Evolutionary conservation across 2,329 filamentous ascomycete species (phyloP).

Genomic region (Hymenoscyphus fructigenus): DNA sequence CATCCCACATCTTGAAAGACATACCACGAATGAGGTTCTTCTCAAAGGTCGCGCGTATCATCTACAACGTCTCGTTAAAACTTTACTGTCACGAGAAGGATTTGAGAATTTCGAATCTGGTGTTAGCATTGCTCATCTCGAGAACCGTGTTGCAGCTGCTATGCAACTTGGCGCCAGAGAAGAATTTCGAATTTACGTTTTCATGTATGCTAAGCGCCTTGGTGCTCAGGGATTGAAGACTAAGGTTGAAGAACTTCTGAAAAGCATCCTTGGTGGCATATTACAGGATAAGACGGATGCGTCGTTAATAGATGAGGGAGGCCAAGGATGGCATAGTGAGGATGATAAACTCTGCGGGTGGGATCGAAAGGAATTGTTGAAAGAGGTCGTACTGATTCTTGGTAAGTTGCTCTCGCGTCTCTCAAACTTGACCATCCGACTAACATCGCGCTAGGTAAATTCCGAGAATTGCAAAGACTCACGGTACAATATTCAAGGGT

Average conservation of each 20-base stretch:
- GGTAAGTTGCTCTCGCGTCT: slow-evolving; percentile 55
- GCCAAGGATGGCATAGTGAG: slow-evolving; percentile 62
- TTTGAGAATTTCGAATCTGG: slow-evolving; percentile 89
- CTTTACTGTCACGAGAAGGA: slow-evolving; percentile 81
- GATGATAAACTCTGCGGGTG: slow-evolving; percentile 82
- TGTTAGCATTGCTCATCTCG: slow-evolving; percentile 90
- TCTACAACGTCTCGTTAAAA: slow-evolving; percentile 87
- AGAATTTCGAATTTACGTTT: slow-evolving; percentile 91
- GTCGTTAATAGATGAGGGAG: background rate
- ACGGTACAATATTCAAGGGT: slow-evolving; percentile 92
- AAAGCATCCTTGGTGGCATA: slow-evolving; percentile 74
- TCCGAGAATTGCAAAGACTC: slow-evolving; percentile 87
- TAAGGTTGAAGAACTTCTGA: slow-evolving; percentile 91
- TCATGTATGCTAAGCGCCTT: slow-evolving; percentile 96
- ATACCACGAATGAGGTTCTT: slow-evolving; percentile 90
- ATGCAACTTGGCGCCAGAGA: slow-evolving; percentile 81
- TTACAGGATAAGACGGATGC: slow-evolving; percentile 53
- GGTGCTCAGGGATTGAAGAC: slow-evolving; percentile 82
- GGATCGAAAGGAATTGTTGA: slow-evolving; percentile 83
- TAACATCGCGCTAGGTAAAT: slow-evolving; percentile 67
- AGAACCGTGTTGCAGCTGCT: slow-evolving; percentile 90
- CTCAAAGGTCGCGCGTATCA: slow-evolving; percentile 90
- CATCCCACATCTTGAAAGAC: slow-evolving; percentile 87
- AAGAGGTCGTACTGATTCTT: slow-evolving; percentile 87
- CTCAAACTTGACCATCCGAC: slow-evolving; percentile 2